Conservation (phyloP, 31 red algal species). For the Bonnemaisonia californica region DNA sequence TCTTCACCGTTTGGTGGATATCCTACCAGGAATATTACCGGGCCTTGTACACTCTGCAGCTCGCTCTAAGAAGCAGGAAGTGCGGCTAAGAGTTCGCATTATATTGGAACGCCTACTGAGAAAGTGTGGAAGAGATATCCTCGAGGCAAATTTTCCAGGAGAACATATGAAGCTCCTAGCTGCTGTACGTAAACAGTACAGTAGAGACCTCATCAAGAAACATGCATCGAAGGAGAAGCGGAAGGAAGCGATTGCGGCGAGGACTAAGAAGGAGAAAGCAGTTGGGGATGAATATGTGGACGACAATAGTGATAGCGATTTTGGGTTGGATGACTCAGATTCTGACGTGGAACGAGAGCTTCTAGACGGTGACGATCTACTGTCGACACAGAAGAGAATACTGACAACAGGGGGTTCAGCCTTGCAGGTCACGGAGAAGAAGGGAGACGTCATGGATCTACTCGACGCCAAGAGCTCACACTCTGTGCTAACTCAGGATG, state of each 20-base stretch:
- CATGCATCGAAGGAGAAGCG: conserved; percentile 51
- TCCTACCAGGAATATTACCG: conserved; percentile 66
- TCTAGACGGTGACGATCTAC: conserved; percentile 59
- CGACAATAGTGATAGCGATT: conserved; percentile 1
- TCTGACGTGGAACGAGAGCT: conserved; percentile 71
- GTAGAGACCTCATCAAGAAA: conserved; percentile 68
- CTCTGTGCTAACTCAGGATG: conserved; percentile 4
- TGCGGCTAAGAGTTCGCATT: conserved; percentile 69
- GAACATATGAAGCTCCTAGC: conserved; percentile 78
- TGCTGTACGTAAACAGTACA: conserved; percentile 72
- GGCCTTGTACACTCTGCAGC: conserved; percentile 67
- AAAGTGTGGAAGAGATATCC: conserved; percentile 64
- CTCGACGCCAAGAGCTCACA: conserved; percentile 39
- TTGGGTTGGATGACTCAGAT: conserved; percentile 57
- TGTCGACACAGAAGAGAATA: conserved; percentile 9
- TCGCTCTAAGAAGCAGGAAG: conserved; percentile 70
- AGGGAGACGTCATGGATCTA: conserved; percentile 51
- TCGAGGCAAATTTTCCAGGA: conserved; percentile 69
- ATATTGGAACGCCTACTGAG: conserved; percentile 75
- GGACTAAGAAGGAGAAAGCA: neutral
- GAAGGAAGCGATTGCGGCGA: neutral
- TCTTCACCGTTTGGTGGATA: conserved; percentile 30
- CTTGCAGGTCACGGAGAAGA: conserved; percentile 3
- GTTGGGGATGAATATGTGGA: conserved; percentile 8
- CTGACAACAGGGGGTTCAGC: neutral